A percentile compares a stretch with the other conserved stretches of the same genome.
Conservation (phyloP, 2,329 filamentous ascomycete species). For the Gremmenia infestans region DNA sequence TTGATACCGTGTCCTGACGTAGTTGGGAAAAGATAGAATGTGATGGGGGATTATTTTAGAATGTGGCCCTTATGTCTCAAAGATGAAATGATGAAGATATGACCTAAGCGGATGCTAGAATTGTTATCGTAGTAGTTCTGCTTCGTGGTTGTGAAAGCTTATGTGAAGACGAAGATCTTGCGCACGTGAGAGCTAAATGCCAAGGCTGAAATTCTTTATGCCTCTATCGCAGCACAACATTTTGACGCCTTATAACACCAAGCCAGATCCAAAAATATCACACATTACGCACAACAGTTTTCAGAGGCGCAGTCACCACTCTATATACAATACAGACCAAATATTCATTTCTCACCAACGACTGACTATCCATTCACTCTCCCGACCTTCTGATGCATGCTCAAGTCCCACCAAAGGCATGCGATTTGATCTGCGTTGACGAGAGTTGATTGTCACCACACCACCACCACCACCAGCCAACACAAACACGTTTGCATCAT, state of each 20-base stretch:
- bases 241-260: neutral
- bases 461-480: neutral
- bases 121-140: no score
- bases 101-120: neutral
- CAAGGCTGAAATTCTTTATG: neutral
- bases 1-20: no score
- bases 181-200: neutral
- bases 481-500: constrained; percentile 13
- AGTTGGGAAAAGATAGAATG: no score
- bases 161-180: neutral
- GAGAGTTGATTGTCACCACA: constrained; percentile 2
- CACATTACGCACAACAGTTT: neutral
- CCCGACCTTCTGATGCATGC: constrained; percentile 9
- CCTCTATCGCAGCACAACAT: neutral
- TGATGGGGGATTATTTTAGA: neutral
- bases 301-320: neutral
- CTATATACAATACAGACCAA: neutral
- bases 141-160: no score
- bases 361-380: neutral
- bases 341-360: neutral
- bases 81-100: neutral
- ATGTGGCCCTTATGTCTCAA: neutral
- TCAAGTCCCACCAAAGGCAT: constrained; percentile 8
- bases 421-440: constrained; percentile 19
- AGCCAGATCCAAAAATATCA: neutral